Base-by-base conservation (phyloP, 163 green algal genomes). In the Scenedesmus sp. region DNA sequence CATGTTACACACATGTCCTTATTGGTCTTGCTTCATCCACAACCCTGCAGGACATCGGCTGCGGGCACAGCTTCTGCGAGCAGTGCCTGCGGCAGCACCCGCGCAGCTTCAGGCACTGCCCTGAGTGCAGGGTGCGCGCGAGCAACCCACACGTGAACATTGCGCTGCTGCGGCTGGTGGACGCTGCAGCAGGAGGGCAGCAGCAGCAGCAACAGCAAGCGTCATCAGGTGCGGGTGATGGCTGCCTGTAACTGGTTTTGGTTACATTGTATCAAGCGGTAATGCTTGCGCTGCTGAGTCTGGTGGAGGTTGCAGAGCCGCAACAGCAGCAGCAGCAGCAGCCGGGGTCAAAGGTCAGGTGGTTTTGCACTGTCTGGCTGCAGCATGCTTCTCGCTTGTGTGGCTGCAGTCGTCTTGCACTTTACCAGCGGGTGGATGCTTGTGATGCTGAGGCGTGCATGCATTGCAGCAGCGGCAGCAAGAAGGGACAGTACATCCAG, bases 81-180 rank as follows among this genome's bases (percentile, higher is more conserved):
- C 60, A 79, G 52, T 92, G 89, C 82, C 34, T 92, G 56, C 62
- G 89, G n/a, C 55, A 62, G 54, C 67, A 73, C 56, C 89, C 89
- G 5, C 55, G 82, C 54, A 89, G 81, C 82, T 92, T 84, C 82
- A 57, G 88, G 60, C 34, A 73, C 52, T 92, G 89, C 56, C 90
- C 90, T 2, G 90, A 93, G 52, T 93, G 90, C 26, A 46, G 90
- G 10, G 56, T 74, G 3, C 70, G 90, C 20, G 90, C 90, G 9
- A 82, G 52, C 73, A 93, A 87, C 70, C 90, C 90, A 4, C 90
- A 93, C 56, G 90, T 90, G 7, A 93, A 90, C 70, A 93, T 93
- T 54, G 55, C 56, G 10, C 55, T 93, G 46, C 67, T 93, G 84
- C n/a, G 90, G 1, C 83, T 93, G 34, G 15, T 93, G 8, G 84